These are phyloP conservation scores for Metarhizium album DNA, from an alignment of 2,329 filamentous ascomycete genomes.

Conservation along the genomic window DNA sequence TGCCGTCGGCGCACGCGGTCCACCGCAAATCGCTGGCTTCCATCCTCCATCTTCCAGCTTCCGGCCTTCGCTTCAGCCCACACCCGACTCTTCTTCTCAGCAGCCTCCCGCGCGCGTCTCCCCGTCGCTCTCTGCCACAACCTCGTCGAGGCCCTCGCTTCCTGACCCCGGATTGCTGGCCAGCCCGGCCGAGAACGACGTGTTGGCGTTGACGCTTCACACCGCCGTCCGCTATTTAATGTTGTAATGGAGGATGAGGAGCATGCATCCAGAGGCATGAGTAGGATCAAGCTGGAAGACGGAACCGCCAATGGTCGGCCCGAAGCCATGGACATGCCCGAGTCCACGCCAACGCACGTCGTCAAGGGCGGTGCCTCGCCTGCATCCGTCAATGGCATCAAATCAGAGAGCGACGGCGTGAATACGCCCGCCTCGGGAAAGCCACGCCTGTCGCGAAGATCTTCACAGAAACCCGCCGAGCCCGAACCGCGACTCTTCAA, in stretches of 20 bases:
- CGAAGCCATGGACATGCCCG: conserved; percentile 31
- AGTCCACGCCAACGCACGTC: conserved; percentile 26
- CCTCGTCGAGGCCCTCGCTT: not conserved
- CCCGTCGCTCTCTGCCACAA: not conserved
- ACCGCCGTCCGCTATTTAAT: conserved; percentile 1
- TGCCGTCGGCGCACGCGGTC: not conserved
- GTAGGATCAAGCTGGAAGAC: conserved; percentile 34
- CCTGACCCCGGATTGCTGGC: not conserved
- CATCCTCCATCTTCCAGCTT: not conserved
- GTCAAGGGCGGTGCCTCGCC: conserved; percentile 22
- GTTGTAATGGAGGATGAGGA: conserved; percentile 31
- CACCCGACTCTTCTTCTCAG: too few species aligned
- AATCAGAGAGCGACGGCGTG: conserved; percentile 26
- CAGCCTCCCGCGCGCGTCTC: not conserved
- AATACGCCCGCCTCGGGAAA: conserved; percentile 40
- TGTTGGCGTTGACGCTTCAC: not conserved
- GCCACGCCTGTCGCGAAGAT: conserved; percentile 62
- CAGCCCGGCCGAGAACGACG: not conserved
- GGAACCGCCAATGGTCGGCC: conserved; percentile 23
- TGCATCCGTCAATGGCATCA: conserved; percentile 34
- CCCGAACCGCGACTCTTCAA: conserved; percentile 57
- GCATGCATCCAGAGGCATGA: conserved; percentile 29
- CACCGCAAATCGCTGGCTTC: not conserved
- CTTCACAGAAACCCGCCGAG: conserved; percentile 53
- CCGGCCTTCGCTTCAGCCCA: not conserved